Conservation (phyloP, 2,329 filamentous ascomycete species). For the Verticillium dahliae region DNA sequence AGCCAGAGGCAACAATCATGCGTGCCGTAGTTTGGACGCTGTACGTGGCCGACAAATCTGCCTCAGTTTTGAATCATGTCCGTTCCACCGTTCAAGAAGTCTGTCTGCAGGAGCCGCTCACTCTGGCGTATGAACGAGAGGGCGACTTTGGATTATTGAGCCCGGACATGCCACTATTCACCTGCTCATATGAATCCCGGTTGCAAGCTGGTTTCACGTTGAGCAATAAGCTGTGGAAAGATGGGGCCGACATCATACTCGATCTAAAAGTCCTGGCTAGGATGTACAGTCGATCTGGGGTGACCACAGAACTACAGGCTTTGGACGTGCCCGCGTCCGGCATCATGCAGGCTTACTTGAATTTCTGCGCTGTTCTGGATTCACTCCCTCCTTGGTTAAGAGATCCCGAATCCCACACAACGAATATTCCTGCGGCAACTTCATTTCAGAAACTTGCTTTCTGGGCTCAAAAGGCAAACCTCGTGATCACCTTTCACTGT, state of each 20-base stretch:
- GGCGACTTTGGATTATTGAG: neutral
- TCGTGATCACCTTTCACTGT: conserved; percentile 33
- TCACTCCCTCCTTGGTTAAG: conserved; percentile 2
- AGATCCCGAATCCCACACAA: neutral
- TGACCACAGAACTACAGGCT: neutral
- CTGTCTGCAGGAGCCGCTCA: conserved; percentile 32
- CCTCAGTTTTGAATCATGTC: conserved; percentile 29
- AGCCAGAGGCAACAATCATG: conserved; percentile 29
- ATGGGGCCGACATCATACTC: conserved; percentile 4
- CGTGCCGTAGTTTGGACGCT: conserved; percentile 30
- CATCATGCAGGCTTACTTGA: conserved; percentile 15
- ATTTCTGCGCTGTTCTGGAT: conserved; percentile 14
- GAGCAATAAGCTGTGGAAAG: conserved; percentile 2
- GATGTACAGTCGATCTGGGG: neutral
- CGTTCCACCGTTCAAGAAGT: conserved; percentile 37
- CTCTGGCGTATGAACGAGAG: conserved; percentile 13
- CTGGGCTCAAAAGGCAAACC: conserved; percentile 31
- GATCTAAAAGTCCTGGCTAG: conserved; percentile 4
- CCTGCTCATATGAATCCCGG: neutral
- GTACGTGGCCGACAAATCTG: conserved; percentile 32
- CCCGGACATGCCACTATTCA: neutral
- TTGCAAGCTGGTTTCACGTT: conserved; percentile 1
- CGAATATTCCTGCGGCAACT: fast-evolving
- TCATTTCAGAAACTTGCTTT: conserved; percentile 9
- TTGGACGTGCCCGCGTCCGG: conserved; percentile 7